phyloP scores from a whole-genome alignment of 352 stramenopile species.

The Globisporangium sylvaticum region DNA sequence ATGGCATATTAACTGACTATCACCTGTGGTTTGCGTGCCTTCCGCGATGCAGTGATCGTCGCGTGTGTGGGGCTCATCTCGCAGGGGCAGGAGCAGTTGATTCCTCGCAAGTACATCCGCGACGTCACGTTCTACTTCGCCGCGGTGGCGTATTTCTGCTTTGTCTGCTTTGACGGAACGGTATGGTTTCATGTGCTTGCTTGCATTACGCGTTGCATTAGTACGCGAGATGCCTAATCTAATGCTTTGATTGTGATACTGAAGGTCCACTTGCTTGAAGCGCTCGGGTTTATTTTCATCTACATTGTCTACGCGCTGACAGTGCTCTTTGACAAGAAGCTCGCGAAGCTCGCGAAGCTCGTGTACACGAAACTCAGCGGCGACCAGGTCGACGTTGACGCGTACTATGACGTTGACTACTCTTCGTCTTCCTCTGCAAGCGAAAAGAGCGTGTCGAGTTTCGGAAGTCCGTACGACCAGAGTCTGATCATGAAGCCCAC shows the following conservation, averaged over 20 bases:
- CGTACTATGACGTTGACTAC: conserved; percentile 21
- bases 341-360: conserved; percentile 33
- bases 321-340: conserved; percentile 59
- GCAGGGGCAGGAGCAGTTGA: conserved; percentile 65
- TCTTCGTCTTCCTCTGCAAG: conserved; percentile 16
- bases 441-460: conserved; percentile 26
- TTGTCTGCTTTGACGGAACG: conserved; percentile 67
- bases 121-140: conserved; percentile 77
- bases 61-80: conserved; percentile 71
- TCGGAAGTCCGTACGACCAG: background rate
- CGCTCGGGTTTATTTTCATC: conserved; percentile 67
- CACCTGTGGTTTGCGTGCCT: background rate
- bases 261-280: conserved; percentile 52
- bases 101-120: conserved; percentile 68
- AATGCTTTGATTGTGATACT: background rate
- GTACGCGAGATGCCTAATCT: background rate
- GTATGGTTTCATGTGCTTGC: conserved; percentile 11
- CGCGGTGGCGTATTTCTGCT: conserved; percentile 57
- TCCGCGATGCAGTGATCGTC: conserved; percentile 37
- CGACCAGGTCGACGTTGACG: conserved; percentile 30
- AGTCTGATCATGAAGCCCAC: conserved; percentile 15
- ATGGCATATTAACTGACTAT: background rate
- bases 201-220: background rate
- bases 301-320: conserved; percentile 57
- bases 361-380: conserved; percentile 15